Evolutionary conservation across 805 yeast species (phyloP).

Genomic region (Yarrowia bubula): DNA sequence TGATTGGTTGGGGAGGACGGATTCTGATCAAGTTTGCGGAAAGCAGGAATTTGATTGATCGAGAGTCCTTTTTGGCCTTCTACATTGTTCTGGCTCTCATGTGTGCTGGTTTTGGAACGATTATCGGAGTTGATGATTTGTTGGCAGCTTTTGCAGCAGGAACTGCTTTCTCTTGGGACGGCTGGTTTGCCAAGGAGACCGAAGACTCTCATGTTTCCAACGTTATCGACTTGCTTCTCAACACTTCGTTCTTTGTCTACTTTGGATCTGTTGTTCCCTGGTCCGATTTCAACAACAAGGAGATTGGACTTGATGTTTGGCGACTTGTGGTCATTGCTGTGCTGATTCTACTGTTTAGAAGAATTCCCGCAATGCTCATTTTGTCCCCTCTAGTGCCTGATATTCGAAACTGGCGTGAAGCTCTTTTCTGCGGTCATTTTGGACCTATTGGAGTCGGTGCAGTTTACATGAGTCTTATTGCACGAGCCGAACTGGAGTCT

Average conservation of each 20-base stretch:
- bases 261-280: slow-evolving; percentile 91
- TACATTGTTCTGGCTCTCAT: slow-evolving; percentile 77
- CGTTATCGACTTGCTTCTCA: slow-evolving; percentile 79
- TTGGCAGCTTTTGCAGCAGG: slow-evolving; percentile 91
- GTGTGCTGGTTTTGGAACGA: slow-evolving; percentile 86
- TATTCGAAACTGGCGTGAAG: slow-evolving; percentile 88
- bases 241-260: slow-evolving; percentile 83
- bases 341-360: slow-evolving; percentile 68
- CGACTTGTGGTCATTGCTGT: slow-evolving; percentile 72
- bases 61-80: slow-evolving; percentile 84
- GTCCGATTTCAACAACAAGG: slow-evolving; percentile 64
- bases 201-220: slow-evolving; percentile 85
- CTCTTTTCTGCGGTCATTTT: slow-evolving; percentile 89
- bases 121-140: slow-evolving; percentile 84
- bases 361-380: slow-evolving; percentile 77
- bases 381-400: slow-evolving; percentile 82
- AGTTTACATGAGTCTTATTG: slow-evolving; percentile 75
- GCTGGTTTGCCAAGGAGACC: slow-evolving; percentile 77
- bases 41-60: slow-evolving; percentile 63
- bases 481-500: slow-evolving; percentile 68
- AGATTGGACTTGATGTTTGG: slow-evolving; percentile 72
- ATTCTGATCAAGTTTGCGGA: slow-evolving; percentile 75
- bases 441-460: slow-evolving; percentile 98
- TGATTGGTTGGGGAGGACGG: slow-evolving; percentile 69
- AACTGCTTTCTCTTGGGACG: slow-evolving; percentile 91